phyloP scores from a whole-genome alignment of 2,329 filamentous ascomycete species.

The Setomelanomma holmii region DNA sequence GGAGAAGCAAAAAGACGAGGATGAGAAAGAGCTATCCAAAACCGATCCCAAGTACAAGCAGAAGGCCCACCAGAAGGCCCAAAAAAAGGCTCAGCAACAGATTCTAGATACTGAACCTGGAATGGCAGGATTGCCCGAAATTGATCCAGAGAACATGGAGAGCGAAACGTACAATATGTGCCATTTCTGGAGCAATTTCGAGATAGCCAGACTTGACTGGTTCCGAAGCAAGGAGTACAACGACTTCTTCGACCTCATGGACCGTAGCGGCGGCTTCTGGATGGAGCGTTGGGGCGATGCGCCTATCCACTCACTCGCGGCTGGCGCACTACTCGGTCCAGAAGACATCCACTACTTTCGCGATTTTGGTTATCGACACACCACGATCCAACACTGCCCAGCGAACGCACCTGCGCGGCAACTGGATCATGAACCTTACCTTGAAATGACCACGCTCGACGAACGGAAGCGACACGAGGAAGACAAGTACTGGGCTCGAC shows the following conservation, averaged over 20 bases:
- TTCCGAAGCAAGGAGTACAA: conserved; percentile 98
- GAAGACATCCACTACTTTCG: conserved; percentile 97
- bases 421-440: conserved; percentile 77
- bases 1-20: conserved; percentile 72
- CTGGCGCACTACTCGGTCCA: conserved; percentile 81
- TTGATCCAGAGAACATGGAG: conserved; percentile 94
- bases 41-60: conserved; percentile 71
- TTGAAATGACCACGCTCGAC: conserved; percentile 81
- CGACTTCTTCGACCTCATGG: conserved; percentile 99
- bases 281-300: conserved; percentile 99
- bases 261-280: conserved; percentile 97
- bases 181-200: conserved; percentile 99
- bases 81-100: conserved; percentile 62
- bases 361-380: conserved; percentile 97
- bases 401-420: conserved; percentile 92
- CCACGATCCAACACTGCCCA: conserved; percentile 97
- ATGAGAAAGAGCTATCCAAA: conserved; percentile 61
- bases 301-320: conserved; percentile 95
- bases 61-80: conserved; percentile 74
- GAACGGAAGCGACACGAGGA: conserved; percentile 87
- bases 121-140: conserved; percentile 73
- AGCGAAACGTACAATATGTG: conserved; percentile 99
- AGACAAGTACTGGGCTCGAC: conserved; percentile 93
- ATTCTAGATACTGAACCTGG: conserved; percentile 78
- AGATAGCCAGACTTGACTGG: conserved; percentile 93